Evolutionary conservation across 306 rosid genomes (phyloP).

Genomic region (Hippophae tibetana): DNA sequence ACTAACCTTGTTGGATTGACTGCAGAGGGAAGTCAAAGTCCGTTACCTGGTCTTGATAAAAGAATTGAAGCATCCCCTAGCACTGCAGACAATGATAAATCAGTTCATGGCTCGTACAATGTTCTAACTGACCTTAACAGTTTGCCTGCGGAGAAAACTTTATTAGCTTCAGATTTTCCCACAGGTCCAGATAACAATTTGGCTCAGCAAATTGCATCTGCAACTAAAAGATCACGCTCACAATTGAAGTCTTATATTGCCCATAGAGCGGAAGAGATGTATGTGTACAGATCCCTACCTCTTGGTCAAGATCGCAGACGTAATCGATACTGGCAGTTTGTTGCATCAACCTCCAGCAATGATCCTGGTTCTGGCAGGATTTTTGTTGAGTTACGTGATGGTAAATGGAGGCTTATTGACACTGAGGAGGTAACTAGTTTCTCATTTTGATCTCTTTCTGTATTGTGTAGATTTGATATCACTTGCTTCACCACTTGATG

Average conservation of each 20-base stretch:
- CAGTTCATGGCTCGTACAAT: slow-evolving; percentile 28
- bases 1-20: slow-evolving; percentile 38
- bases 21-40: slow-evolving; percentile 70
- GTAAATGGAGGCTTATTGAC: slow-evolving; percentile 89
- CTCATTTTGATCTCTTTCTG: background rate
- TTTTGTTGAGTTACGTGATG: slow-evolving; percentile 69
- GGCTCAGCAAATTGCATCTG: slow-evolving; percentile 61
- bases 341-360: slow-evolving; percentile 82
- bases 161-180: slow-evolving; percentile 45
- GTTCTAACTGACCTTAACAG: slow-evolving; percentile 23
- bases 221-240: slow-evolving; percentile 86
- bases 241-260: slow-evolving; percentile 88
- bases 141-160: slow-evolving; percentile 46
- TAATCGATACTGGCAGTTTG: slow-evolving; percentile 93
- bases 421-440: slow-evolving; percentile 64
- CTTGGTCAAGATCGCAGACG: slow-evolving; percentile 98
- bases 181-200: slow-evolving; percentile 55
- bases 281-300: slow-evolving; percentile 89
- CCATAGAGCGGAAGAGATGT: slow-evolving; percentile 93
- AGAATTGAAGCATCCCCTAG: slow-evolving; percentile 55
- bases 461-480: too few species aligned
- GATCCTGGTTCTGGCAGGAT: slow-evolving; percentile 99
- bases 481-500: background rate
- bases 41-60: slow-evolving; percentile 49
- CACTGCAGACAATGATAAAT: slow-evolving; percentile 52